These are phyloP conservation scores for Fusarium succisae DNA, from an alignment of 2,329 filamentous ascomycete genomes.

Conservation along the genomic window DNA sequence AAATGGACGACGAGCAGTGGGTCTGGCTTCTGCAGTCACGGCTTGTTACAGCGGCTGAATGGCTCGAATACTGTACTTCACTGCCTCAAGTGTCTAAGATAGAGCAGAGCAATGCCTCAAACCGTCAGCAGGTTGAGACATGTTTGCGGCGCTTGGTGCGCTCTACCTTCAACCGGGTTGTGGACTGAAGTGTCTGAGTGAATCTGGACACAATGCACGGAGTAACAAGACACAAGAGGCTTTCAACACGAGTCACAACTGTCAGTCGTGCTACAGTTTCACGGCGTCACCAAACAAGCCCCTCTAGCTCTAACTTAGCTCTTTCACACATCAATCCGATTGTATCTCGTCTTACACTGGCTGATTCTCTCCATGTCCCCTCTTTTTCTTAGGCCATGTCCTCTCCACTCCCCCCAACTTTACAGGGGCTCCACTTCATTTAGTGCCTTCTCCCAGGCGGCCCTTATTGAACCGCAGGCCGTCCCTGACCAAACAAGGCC, in stretches of 20 bases:
- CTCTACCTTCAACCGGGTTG: background rate
- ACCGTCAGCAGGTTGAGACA: background rate
- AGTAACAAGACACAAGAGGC: slow-evolving; percentile 11
- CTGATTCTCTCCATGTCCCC: slow-evolving; percentile 4
- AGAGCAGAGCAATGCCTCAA: background rate
- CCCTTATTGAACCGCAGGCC: slow-evolving; percentile 28
- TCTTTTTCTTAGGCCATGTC: slow-evolving; percentile 25
- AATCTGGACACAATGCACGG: background rate
- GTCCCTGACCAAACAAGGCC: slow-evolving; percentile 13
- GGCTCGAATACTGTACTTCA: background rate
- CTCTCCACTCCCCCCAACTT: slow-evolving; percentile 30
- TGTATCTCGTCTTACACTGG: slow-evolving; percentile 11
- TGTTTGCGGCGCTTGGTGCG: slow-evolving; percentile 11
- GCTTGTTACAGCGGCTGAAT: slow-evolving; percentile 14
- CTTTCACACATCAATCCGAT: slow-evolving; percentile 1
- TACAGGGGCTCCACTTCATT: slow-evolving; percentile 24
- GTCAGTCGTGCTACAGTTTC: slow-evolving; percentile 19
- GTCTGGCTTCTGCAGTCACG: slow-evolving; percentile 7
- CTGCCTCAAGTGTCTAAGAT: background rate
- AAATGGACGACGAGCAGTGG: slow-evolving; percentile 24
- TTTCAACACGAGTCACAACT: slow-evolving; percentile 20
- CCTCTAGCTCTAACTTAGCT: slow-evolving; percentile 17
- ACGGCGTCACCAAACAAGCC: slow-evolving; percentile 30
- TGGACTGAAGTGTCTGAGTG: background rate
- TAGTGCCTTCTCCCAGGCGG: slow-evolving; percentile 12